Base-by-base conservation (phyloP, 495 filamentous ascomycete species). In the Acidiella bohemica region DNA sequence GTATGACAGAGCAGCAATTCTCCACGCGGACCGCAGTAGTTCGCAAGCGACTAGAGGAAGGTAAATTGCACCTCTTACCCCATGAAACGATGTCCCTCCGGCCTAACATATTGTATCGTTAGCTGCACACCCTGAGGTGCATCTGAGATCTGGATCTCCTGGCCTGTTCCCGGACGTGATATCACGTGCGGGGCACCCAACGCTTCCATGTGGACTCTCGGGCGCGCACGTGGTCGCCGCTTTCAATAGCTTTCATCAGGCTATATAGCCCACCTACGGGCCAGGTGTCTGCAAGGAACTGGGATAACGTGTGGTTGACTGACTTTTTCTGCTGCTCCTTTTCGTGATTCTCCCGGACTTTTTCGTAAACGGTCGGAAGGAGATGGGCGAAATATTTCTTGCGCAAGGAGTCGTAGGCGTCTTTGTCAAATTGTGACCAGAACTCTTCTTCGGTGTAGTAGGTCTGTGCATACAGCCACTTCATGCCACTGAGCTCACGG, bases 401-500 rank as follows among this genome's bases (percentile, higher is more conserved):
- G 5, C 72, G 59, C 46, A 75, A 38, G 8, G 14, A 42, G 25
- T 72, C 62, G 34, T 75, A 73, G 57, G 58, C 60, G 7, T 54
- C 30, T 18, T 56, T 51, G 36, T 74, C 61, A 36, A 72, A 73
- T 18, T 69, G 63, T 2, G 37, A 29, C 70, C 71, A 75, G 56
- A 78, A 75, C 38, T 73, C 69, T 0, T 63, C 46, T 44, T 75
- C 65, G 5, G 54, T 56, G 37, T 70, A 71, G 53, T 70, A 76
- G 1, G 68, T 63, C 31, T 70, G 65, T 21, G 73, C 68, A 51
- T 74, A 75, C 5, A 76, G 58, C 66, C 69, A 73, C 45, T 73
- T 74, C 59, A 67, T 67, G 6, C 83, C 82, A 12, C 76, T 72
- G 2, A 87, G 64, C 39, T 71, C 70, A 10, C 59, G 62, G 7